Evolutionary conservation across 2,329 filamentous ascomycete species (phyloP).

Genomic region (Metarhizium humberi): DNA sequence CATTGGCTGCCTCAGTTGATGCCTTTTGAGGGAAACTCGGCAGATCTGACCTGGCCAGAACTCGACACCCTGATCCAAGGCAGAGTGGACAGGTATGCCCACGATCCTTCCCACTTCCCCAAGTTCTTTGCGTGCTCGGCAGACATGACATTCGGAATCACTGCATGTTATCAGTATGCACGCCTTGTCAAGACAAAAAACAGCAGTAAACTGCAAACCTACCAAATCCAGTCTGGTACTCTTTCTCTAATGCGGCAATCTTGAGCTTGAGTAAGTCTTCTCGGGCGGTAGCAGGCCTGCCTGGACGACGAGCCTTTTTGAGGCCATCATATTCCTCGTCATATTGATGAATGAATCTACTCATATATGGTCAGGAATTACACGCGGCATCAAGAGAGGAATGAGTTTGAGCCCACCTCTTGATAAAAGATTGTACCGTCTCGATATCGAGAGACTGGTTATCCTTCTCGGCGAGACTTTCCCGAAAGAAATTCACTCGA

Average conservation of each 20-base stretch:
- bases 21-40: slow-evolving; percentile 63
- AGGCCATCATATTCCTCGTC: slow-evolving; percentile 60
- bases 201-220: slow-evolving; percentile 17
- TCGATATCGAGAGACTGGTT: slow-evolving; percentile 39
- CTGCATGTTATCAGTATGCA: slow-evolving; percentile 25
- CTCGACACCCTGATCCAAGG: slow-evolving; percentile 68
- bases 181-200: not conserved
- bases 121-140: slow-evolving; percentile 56
- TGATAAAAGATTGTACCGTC: slow-evolving; percentile 52
- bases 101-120: slow-evolving; percentile 71
- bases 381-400: slow-evolving; percentile 3
- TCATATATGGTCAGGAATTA: slow-evolving; percentile 13
- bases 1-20: slow-evolving; percentile 13
- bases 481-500: slow-evolving; percentile 56
- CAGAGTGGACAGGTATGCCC: slow-evolving; percentile 68
- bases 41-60: slow-evolving; percentile 54
- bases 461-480: slow-evolving; percentile 44
- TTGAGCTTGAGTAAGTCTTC: slow-evolving; percentile 71
- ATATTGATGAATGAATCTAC: slow-evolving; percentile 55
- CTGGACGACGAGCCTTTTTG: slow-evolving; percentile 64
- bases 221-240: slow-evolving; percentile 80
- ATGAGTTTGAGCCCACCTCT: slow-evolving; percentile 37
- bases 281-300: slow-evolving; percentile 65
- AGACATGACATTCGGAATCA: slow-evolving; percentile 66
- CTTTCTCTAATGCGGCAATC: slow-evolving; percentile 61